Evolutionary conservation across 495 filamentous ascomycete species (phyloP).

Genomic region (Talaromyces wortmannii): DNA sequence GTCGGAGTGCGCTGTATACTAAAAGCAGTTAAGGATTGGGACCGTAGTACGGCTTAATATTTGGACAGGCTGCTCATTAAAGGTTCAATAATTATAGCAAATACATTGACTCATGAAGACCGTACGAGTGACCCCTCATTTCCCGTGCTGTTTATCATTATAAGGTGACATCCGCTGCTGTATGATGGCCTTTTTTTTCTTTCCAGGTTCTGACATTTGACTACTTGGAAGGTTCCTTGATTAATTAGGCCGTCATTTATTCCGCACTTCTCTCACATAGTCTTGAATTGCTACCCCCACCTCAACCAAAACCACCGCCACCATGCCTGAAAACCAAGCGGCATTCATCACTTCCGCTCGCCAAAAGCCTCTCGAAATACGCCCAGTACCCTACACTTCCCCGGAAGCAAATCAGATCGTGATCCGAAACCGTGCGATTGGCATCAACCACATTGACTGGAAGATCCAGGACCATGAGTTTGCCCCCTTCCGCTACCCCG

Average conservation of each 20-base stretch:
- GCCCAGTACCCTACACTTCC: constrained; percentile 20
- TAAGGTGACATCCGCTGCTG: not conserved
- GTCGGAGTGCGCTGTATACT: too few relatives aligned
- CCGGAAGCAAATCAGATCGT: constrained; percentile 25
- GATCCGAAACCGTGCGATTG: constrained; percentile 31
- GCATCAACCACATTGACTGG: constrained; percentile 35
- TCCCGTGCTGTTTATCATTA: not conserved
- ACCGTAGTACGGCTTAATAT: not conserved
- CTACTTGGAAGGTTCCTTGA: not conserved
- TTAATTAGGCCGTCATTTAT: not conserved
- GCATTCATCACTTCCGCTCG: not conserved
- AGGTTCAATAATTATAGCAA: not conserved
- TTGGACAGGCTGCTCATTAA: too few relatives aligned
- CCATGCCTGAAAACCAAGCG: not conserved
- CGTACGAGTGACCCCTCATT: not conserved
- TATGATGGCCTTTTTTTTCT: not conserved
- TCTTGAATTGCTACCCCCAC: not conserved
- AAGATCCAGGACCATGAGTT: constrained; percentile 13
- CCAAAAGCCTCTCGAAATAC: constrained; percentile 19
- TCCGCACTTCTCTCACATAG: not conserved
- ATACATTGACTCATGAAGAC: not conserved
- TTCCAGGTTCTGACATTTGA: not conserved
- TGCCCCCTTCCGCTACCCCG: constrained; percentile 10
- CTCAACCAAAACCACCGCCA: not conserved
- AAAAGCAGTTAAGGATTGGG: too few relatives aligned